Conservation (phyloP, 1,284 basidiomycete genomes). For the Apiotrichum brassicae region DNA sequence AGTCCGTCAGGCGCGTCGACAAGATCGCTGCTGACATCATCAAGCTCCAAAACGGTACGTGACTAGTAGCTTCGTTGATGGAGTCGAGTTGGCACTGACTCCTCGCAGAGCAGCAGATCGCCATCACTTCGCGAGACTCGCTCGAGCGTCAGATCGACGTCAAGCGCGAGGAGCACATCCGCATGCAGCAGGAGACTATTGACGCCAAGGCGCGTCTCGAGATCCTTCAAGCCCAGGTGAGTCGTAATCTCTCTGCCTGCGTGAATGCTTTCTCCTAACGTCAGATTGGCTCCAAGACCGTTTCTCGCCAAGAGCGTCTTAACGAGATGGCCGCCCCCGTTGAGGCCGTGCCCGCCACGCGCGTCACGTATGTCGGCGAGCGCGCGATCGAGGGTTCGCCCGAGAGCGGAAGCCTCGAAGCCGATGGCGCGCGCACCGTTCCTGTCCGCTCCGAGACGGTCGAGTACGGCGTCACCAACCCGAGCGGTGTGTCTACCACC, state of each 20-base stretch:
- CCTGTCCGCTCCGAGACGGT: background rate
- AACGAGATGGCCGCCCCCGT: background rate
- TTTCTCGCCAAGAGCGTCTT: background rate
- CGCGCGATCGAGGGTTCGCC: background rate
- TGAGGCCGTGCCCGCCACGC: background rate
- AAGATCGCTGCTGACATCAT: conserved; percentile 30
- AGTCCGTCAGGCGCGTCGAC: conserved; percentile 31
- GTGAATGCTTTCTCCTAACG: no score
- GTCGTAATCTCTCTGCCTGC: background rate
- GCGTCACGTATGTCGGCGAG: background rate
- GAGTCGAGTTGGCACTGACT: no score
- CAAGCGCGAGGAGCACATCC: conserved; percentile 22
- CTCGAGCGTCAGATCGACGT: conserved; percentile 21
- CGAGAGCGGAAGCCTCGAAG: background rate
- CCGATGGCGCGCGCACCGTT: background rate
- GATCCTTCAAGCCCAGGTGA: conserved; percentile 20
- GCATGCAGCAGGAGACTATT: conserved; percentile 20
- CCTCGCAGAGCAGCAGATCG: conserved; percentile 29
- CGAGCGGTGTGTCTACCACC: background rate
- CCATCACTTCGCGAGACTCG: conserved; percentile 22
- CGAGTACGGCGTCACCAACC: background rate
- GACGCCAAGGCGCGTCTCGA: conserved; percentile 28
- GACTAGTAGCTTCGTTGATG: no score
- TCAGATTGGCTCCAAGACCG: background rate
- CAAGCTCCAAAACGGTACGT: conserved; percentile 33